Evolutionary conservation across 805 yeast genomes (phyloP).

Genomic region (Dipodascus albidus): DNA sequence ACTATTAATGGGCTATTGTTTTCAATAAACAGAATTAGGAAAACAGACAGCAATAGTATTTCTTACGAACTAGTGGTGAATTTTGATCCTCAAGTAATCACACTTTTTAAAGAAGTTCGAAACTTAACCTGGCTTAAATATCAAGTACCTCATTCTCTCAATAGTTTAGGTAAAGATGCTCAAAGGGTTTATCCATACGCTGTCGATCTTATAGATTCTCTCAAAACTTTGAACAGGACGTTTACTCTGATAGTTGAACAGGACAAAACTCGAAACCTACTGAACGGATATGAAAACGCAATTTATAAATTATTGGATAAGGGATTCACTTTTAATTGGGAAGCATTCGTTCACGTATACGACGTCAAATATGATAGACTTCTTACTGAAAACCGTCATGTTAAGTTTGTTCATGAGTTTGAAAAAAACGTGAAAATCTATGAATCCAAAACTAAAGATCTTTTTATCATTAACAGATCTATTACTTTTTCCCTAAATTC

Average conservation of each 20-base stretch:
- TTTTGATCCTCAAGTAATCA: slow-evolving; percentile 35
- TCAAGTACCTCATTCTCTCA: slow-evolving; percentile 44
- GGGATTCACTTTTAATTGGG: slow-evolving; percentile 42
- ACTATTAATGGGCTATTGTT: slow-evolving; percentile 30
- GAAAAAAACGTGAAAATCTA: slow-evolving; percentile 25
- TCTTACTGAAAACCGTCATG: slow-evolving; percentile 23
- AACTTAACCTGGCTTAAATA: slow-evolving; percentile 39
- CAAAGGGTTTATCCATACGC: slow-evolving; percentile 48
- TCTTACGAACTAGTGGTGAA: slow-evolving; percentile 33
- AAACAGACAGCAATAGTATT: slow-evolving; percentile 12
- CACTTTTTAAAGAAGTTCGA: slow-evolving; percentile 42
- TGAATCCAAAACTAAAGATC: slow-evolving; percentile 22
- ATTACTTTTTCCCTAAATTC: slow-evolving; percentile 17
- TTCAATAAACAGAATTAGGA: slow-evolving; percentile 21
- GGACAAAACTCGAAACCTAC: slow-evolving; percentile 28
- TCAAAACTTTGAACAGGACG: slow-evolving; percentile 30
- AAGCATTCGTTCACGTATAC: slow-evolving; percentile 34
- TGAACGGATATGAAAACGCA: slow-evolving; percentile 12
- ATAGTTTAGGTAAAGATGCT: slow-evolving; percentile 37
- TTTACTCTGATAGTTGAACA: slow-evolving; percentile 26
- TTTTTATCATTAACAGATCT: slow-evolving; percentile 21
- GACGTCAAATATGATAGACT: slow-evolving; percentile 29
- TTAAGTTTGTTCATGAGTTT: slow-evolving; percentile 23
- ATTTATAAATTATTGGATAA: slow-evolving; percentile 19
- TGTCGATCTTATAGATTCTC: slow-evolving; percentile 38